Evolutionary conservation across 345 rosid species (phyloP), one percentile per base, ranked within the genome.

Genomic region (Citrus glauca): DNA sequence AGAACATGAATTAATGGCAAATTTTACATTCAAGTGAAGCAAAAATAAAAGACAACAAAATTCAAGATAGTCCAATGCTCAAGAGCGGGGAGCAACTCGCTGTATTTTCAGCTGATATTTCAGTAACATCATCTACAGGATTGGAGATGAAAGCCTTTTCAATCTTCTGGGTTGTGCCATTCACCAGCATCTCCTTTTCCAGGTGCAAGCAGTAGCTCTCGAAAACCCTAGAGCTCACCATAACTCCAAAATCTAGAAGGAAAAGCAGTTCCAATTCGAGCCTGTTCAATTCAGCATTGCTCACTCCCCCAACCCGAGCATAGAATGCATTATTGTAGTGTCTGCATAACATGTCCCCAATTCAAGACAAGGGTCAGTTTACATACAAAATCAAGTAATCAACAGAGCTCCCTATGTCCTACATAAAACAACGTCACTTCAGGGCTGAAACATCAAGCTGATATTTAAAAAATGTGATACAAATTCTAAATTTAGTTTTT

Each of bases 281-380:
- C 84, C 80, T 87, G 89, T 95, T 95, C 84, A 95, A 75, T 77
- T 93, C 98, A 0, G 83, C 85, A 57, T 91, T 95, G 88, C 86
- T 93, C 75, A 95, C 90, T 38, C 98, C 98, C n/a, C 98, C 98
- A 1, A 93, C 94, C 48, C 85, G 74, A 1, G 98, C 98, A 38
- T 89, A 93, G 82, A 93, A 85, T 11, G 90, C 94, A 60, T 93
- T 95, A 86, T 91, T 90, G 77, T 93, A 90, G 70, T 93, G 98
- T 82, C 98, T 94, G 83, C 82, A 74, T 14, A 28, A 5, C 22
- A 53, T 17, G 50, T 40, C 16, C 61, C 45, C 22, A 33, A 16
- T 30, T 4, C 22, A 75, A 35, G 0, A 42, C 16, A 71, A 4
- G 0, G 33, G 35, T 32, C 30, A 66, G 6, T 56, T 17, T 2